Percentiles rank a stretch among this genome's conserved stretches.
These are phyloP conservation scores for Blechomonas ayalai DNA, from an alignment of 208 protist genomes.

Conservation along the genomic window DNA sequence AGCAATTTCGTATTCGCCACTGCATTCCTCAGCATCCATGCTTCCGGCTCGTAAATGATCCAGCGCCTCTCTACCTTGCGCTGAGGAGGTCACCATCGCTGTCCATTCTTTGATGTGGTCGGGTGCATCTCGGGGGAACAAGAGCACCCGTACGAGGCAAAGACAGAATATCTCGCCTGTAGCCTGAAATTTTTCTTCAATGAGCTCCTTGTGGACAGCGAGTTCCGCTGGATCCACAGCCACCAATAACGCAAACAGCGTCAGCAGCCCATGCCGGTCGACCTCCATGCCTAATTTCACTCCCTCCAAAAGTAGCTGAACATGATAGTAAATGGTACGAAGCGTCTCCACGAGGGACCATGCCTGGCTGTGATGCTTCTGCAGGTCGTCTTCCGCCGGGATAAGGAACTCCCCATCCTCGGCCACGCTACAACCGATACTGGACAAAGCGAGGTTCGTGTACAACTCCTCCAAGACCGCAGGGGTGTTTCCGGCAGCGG, in stretches of 20 bases:
- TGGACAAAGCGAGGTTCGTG: conserved; percentile 27
- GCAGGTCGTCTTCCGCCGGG: conserved; percentile 27
- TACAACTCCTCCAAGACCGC: conserved; percentile 17
- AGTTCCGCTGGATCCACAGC: conserved; percentile 25
- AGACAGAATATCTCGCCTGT: conserved; percentile 26
- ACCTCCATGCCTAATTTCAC: conserved; percentile 43
- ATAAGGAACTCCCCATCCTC: conserved; percentile 16
- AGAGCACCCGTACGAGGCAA: conserved; percentile 33
- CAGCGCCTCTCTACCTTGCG: neutral
- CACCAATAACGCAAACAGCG: conserved; percentile 42
- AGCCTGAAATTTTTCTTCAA: conserved; percentile 25
- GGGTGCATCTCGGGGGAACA: conserved; percentile 15
- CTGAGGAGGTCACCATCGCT: conserved; percentile 7
- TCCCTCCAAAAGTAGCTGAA: conserved; percentile 40
- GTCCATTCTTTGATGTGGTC: conserved; percentile 15
- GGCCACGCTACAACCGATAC: conserved; percentile 24
- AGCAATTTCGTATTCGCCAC: conserved; percentile 2
- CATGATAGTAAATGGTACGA: conserved; percentile 28
- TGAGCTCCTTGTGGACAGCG: conserved; percentile 4
- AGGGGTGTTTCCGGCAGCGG: no score
- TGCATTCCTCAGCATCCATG: neutral
- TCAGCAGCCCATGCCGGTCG: conserved; percentile 37
- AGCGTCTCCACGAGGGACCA: conserved; percentile 54
- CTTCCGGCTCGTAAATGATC: neutral
- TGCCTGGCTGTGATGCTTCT: conserved; percentile 17